Percentiles rank a stretch among this genome's conserved stretches.
Evolutionary conservation across 2,329 filamentous ascomycete species (phyloP).

Genomic region (Ilyonectria robusta): DNA sequence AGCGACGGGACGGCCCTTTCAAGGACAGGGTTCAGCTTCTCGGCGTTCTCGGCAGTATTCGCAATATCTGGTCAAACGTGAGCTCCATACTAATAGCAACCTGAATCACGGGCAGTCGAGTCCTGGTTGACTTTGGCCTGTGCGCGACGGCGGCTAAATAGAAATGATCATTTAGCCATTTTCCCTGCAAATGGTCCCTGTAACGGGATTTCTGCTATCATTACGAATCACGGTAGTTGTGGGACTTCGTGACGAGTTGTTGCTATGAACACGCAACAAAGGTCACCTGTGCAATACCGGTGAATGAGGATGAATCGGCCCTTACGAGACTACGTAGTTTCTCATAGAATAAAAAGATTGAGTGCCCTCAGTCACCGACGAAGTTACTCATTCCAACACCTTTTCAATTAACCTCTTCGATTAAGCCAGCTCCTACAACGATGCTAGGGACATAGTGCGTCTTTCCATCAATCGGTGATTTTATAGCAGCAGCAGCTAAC

Average conservation of each 20-base stretch:
- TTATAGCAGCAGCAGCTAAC: not conserved
- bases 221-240: conserved; percentile 7
- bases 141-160: conserved; percentile 28
- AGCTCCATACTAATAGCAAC: conserved; percentile 1
- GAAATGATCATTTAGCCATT: conserved; percentile 29
- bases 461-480: not conserved
- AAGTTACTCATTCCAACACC: conserved; percentile 1
- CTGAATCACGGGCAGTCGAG: conserved; percentile 15
- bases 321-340: not conserved
- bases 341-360: conserved; percentile 13
- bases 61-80: not conserved
- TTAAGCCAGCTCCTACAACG: conserved; percentile 3
- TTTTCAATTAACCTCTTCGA: not conserved
- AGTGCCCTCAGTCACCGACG: not conserved
- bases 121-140: conserved; percentile 13
- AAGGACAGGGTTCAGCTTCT: conserved; percentile 13
- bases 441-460: conserved; percentile 34
- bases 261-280: conserved; percentile 6
- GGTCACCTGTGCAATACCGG: conserved; percentile 5
- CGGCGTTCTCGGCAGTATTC: conserved; percentile 31
- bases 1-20: not conserved
- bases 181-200: conserved; percentile 13
- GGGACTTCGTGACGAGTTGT: conserved; percentile 5
- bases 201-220: conserved; percentile 13
- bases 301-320: conserved; percentile 9